Evolutionary conservation across 148 eudicot genomes (phyloP).

Genomic region (Rhododendron vialii): DNA sequence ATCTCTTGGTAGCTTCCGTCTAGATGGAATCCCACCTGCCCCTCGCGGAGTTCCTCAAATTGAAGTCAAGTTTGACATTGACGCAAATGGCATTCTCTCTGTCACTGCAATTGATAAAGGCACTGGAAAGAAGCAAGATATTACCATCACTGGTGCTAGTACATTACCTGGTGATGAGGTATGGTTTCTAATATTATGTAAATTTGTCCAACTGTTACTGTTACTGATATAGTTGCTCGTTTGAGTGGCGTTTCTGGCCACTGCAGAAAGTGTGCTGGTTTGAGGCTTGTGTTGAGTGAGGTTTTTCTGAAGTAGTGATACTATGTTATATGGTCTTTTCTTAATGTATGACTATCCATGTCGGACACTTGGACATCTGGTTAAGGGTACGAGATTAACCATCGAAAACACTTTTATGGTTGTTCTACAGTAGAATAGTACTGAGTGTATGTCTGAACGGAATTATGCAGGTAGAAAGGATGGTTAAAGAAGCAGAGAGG

Average conservation of each 20-base stretch:
- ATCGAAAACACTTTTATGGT: neutral
- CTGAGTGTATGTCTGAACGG: neutral
- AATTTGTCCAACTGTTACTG: neutral
- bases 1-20: constrained; percentile 90
- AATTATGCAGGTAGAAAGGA: constrained; percentile 60
- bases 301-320: neutral
- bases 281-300: neutral
- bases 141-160: constrained; percentile 94
- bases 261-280: neutral
- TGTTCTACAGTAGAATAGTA: neutral
- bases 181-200: neutral
- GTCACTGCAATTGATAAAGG: constrained; percentile 88
- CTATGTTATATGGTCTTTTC: neutral
- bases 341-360: neutral
- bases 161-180: constrained; percentile 90
- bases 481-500: constrained; percentile 84
- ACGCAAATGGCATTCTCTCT: constrained; percentile 90
- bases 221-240: neutral
- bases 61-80: constrained; percentile 92
- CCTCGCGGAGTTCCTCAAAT: constrained; percentile 93
- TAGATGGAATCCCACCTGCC: constrained; percentile 96
- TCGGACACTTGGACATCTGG: neutral
- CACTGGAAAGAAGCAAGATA: constrained; percentile 91
- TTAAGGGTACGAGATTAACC: neutral
- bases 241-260: neutral